Evolutionary conservation across 1,139 yeast genomes (phyloP).

Genomic region (Sugiyamaella neomexicana): DNA sequence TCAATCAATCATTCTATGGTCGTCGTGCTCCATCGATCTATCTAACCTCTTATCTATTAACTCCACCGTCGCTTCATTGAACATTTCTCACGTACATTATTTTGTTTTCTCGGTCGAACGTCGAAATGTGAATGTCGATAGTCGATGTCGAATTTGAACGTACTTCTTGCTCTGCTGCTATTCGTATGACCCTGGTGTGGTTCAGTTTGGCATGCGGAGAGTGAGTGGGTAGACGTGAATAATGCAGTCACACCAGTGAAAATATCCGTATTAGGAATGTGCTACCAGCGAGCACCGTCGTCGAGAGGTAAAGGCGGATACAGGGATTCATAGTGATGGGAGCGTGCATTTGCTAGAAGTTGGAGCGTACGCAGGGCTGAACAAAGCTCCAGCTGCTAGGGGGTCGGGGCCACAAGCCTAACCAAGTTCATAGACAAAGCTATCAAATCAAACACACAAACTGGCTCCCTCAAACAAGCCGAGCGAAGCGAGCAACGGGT

Average conservation of each 20-base stretch:
- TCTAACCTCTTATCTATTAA: not conserved
- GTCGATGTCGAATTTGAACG: constrained; percentile 17
- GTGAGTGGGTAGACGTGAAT: constrained; percentile 4
- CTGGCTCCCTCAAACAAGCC: not conserved
- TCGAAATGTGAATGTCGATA: constrained; percentile 16
- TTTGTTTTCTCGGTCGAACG: constrained; percentile 15
- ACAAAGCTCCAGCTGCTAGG: too few species aligned
- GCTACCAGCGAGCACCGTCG: too few species aligned
- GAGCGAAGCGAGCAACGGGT: constrained; percentile 1
- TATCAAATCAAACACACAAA: too few species aligned
- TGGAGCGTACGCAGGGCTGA: too few species aligned
- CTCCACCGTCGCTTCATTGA: not conserved
- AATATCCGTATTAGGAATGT: not conserved
- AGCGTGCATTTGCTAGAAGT: not conserved
- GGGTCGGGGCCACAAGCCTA: too few species aligned
- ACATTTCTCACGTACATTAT: constrained; percentile 10
- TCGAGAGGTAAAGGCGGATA: not conserved
- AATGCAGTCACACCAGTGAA: not conserved
- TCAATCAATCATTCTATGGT: not conserved
- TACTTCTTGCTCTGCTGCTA: constrained; percentile 6
- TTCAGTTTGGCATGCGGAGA: constrained; percentile 12
- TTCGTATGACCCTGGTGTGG: not conserved
- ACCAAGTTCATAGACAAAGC: too few species aligned
- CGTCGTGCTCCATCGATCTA: not conserved
- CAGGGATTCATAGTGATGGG: not conserved